A percentile compares a stretch with the other conserved stretches of the same genome.
These are phyloP conservation scores for Thinopyrum elongatum DNA, from an alignment of 176 grass and related monocot species.

Conservation along the genomic window DNA sequence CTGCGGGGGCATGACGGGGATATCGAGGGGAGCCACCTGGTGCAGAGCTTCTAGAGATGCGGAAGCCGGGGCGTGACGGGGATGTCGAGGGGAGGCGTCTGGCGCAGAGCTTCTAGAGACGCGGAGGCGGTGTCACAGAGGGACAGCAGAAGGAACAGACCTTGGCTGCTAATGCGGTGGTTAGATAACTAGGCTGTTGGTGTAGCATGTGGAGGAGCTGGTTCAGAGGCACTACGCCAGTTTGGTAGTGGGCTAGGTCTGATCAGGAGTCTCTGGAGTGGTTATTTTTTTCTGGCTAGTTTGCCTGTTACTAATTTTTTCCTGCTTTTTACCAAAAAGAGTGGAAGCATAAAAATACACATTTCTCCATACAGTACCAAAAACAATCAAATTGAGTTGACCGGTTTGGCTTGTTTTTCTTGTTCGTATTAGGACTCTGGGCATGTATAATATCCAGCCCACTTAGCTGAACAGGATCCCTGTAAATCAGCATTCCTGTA, in stretches of 20 bases:
- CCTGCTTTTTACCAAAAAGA: neutral
- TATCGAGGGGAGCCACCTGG: no score
- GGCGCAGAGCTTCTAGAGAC: no score
- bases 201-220: neutral
- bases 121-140: no score
- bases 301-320: neutral
- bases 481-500: no score
- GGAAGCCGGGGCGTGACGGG: no score
- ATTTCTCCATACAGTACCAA: neutral
- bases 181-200: neutral
- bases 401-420: neutral
- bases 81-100: no score
- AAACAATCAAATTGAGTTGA: neutral
- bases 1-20: no score
- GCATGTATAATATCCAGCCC: no score
- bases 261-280: neutral
- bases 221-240: neutral
- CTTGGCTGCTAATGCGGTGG: neutral
- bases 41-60: no score
- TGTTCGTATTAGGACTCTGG: no score
- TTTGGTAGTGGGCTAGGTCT: neutral
- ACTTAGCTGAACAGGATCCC: no score
- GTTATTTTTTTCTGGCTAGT: neutral
- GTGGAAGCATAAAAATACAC: neutral
- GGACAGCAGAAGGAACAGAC: no score